Base-by-base conservation (phyloP, 1,284 basidiomycete species). In the Cutaneotrichosporon sp. region DNA sequence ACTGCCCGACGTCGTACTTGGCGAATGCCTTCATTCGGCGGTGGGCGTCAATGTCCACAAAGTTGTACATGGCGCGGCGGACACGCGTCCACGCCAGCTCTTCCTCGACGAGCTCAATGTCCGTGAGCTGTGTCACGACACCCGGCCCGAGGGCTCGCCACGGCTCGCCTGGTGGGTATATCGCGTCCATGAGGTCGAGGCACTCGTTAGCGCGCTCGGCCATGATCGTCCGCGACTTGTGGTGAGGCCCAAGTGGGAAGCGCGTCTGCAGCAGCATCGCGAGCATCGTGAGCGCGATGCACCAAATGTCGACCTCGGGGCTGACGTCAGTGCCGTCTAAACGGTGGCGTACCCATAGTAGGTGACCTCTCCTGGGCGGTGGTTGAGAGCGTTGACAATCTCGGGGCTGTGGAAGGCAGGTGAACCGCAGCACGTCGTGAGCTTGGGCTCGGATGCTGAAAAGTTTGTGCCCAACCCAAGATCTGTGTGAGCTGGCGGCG, bases 261-360 rank as follows among this genome's bases (percentile, higher is more conserved):
- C 82, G 81, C 46, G 76, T 71, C 22, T 83, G 81, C 0, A 81
- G 77, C n/a, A 85, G 73, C 32, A 83, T 79, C 16, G 84, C 79
- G 8, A 86, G 77, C 65, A 85, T 71, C 5, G 83, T 84, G 30
- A 86, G 75, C 10, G 84, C 85, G 65, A 83, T 81, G 49, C 84
- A 85, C 85, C 85, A 86, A 59, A 84, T 83, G 70, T 86, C 85
- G 56, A 86, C 78, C 63, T 86, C 84, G 38, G 85, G 84, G 0
- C 84, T 84, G 77, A 73, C 70, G 62, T 75, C 71, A 51, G 55
- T 21, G 22, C n/a, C 18, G 11, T n/a, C 56, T 31, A 26, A 16
- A 51, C 14, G 10, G 30, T 3, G 22, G 69, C 77, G 40, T 47
- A 78, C 76, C 82, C 81, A 59, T 76, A 82, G 70, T 84, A 84